phyloP scores from a whole-genome alignment of 179 eudicot genomes.

The Gypsophila paniculata region DNA sequence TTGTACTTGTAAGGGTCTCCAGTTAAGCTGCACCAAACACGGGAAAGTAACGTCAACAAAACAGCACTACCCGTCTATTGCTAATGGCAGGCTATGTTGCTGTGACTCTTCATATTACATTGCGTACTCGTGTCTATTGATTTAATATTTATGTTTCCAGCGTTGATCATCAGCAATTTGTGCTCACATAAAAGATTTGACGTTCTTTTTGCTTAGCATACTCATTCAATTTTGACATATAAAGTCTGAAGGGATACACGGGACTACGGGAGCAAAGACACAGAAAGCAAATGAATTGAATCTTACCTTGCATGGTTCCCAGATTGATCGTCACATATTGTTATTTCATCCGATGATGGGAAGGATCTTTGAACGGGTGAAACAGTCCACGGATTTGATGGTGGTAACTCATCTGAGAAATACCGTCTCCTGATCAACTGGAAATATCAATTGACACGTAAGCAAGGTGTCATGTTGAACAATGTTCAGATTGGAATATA shows the following conservation, averaged over 20 bases:
- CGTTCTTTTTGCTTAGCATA: background rate
- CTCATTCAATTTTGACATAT: no score
- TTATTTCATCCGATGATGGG: conserved; percentile 50
- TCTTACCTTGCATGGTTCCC: conserved; percentile 54
- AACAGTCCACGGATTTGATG: conserved; percentile 63
- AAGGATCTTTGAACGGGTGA: conserved; percentile 48
- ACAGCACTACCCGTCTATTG: background rate
- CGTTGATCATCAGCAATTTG: background rate
- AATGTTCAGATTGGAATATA: conserved; percentile 6
- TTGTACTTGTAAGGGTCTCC: conserved; percentile 73
- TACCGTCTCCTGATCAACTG: conserved; percentile 98
- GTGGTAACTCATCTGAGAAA: conserved; percentile 74
- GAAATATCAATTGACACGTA: conserved; percentile 19
- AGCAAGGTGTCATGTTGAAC: conserved; percentile 5
- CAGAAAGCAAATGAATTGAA: conserved; percentile 1
- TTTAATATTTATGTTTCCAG: background rate
- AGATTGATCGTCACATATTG: conserved; percentile 58
- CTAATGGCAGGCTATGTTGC: no score
- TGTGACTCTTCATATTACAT: no score
- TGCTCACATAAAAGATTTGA: background rate
- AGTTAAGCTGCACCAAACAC: conserved; percentile 30
- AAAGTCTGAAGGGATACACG: no score
- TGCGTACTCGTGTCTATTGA: no score
- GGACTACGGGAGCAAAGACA: no score
- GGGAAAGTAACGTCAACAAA: background rate